These are phyloP conservation scores for Sclerotiophoma versabilis DNA, from an alignment of 2,329 filamentous ascomycete species.

Conservation along the genomic window DNA sequence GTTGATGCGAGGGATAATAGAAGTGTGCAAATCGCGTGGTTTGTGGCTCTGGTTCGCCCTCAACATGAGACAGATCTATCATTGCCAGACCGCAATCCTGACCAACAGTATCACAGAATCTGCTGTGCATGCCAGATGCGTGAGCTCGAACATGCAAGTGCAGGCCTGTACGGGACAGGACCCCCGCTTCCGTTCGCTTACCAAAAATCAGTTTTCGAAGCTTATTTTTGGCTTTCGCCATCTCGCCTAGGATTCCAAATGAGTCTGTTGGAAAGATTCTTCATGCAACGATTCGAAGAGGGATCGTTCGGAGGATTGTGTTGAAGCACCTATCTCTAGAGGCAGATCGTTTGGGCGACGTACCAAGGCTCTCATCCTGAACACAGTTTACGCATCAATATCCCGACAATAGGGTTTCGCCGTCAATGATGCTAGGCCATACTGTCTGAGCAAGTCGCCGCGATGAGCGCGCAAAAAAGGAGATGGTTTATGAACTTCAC, in stretches of 20 bases:
- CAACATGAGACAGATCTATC: slow-evolving; percentile 27
- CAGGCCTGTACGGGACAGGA: slow-evolving; percentile 11
- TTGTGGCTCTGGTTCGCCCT: slow-evolving; percentile 6
- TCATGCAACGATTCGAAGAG: slow-evolving; percentile 17
- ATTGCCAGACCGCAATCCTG: slow-evolving; percentile 15
- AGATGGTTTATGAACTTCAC: slow-evolving; percentile 6
- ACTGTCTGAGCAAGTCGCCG: background rate
- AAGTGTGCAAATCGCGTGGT: slow-evolving; percentile 10
- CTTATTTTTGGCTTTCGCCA: slow-evolving; percentile 32
- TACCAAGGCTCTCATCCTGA: slow-evolving; percentile 10
- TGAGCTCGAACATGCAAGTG: slow-evolving; percentile 23
- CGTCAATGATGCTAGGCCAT: background rate
- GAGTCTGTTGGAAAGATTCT: background rate
- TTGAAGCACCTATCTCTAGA: background rate
- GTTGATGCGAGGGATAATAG: slow-evolving; percentile 20
- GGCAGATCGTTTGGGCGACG: slow-evolving; percentile 4
- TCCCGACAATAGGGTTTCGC: background rate
- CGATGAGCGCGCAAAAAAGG: slow-evolving; percentile 1
- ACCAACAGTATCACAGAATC: slow-evolving; percentile 29
- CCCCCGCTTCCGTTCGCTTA: slow-evolving; percentile 24
- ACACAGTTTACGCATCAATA: background rate
- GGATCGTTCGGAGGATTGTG: slow-evolving; percentile 6
- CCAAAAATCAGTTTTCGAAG: slow-evolving; percentile 24
- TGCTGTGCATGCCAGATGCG: slow-evolving; percentile 30
- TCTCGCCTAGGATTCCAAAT: slow-evolving; percentile 15